Evolutionary conservation across 1,139 yeast species (phyloP), one percentile per base, ranked within the genome.

Genomic region (Candida sp.): DNA sequence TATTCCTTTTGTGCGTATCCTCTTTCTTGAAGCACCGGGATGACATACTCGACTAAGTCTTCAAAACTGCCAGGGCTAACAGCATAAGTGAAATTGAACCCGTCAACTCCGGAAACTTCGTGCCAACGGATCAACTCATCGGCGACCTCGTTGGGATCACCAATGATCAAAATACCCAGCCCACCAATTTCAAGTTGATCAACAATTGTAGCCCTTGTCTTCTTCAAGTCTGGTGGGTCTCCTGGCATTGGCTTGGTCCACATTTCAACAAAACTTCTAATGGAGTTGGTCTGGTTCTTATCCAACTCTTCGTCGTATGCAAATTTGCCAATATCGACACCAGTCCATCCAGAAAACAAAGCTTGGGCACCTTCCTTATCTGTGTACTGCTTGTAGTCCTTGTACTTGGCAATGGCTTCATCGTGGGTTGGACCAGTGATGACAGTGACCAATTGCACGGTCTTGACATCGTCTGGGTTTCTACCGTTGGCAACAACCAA

Each of bases 321-420:
- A 52, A 59, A 70, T 47, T 68, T 53, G 12, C 63, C 62, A 26
- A 71, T 56, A 51, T 71, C 74, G 43, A 69, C 64, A 22, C 73
- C 73, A 0, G 74, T 67, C 69, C 72, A 69, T 5, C 72, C 72
- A 39, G 74, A 64, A 47, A 70, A 62, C 42, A 71, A 62, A 1
- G 73, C 74, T 47, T 70, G 69, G 3, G 75, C 70, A 7, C 77
- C 77, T 45, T 71, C 73, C 2, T 59, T 42, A 52, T 72, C 77
- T 11, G 67, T 63, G 47, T 67, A 70, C 5, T 54, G 49, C 43
- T 63, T 65, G 42, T 60, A 63, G 27, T 69, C 71, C 44, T 64
- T 56, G 42, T 61, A 69, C 51, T 70, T 70, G 7, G 58, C 63
- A 31, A 55, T 60, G 2, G 76, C 75, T 49, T 69, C 75, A 44